Percentiles rank a stretch among this genome's conserved stretches.
Evolutionary conservation across 2,329 filamentous ascomycete species (phyloP).

Genomic region (Ophiostoma pallidulum): DNA sequence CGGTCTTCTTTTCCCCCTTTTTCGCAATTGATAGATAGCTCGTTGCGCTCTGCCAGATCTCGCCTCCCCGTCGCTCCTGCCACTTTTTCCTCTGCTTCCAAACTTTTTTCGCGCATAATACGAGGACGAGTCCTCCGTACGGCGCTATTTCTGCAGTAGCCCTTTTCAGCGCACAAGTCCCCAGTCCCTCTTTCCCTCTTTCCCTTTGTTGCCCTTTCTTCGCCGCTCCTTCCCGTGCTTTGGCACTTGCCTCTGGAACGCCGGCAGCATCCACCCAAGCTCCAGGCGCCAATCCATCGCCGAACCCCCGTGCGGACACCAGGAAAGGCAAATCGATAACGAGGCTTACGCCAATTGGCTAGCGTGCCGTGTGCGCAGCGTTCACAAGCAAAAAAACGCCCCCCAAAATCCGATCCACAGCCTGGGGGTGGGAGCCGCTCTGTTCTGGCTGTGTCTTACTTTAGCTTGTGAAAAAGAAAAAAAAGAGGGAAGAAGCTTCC

Average conservation of each 20-base stretch:
- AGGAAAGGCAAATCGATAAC: conserved; percentile 7
- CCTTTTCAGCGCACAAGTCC: no score
- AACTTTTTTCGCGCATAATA: no score
- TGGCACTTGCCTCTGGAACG: background rate
- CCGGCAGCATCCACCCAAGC: conserved; percentile 1
- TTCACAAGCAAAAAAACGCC: conserved; percentile 4
- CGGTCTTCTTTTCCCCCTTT: conserved; percentile 6
- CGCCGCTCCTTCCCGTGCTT: background rate
- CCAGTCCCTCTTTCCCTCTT: conserved; percentile 1
- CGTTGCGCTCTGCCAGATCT: no score
- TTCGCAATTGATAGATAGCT: no score
- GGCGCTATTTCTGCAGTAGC: no score
- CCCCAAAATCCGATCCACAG: background rate
- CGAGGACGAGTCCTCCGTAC: no score
- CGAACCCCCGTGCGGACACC: conserved; percentile 4
- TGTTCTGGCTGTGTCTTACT: background rate
- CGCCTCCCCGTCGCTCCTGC: no score
- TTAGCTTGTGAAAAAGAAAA: conserved; percentile 8
- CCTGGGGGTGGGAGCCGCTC: background rate
- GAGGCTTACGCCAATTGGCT: conserved; percentile 9
- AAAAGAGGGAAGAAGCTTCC: background rate
- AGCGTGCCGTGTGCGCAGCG: background rate
- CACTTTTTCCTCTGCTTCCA: no score
- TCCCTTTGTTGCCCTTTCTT: conserved; percentile 2
- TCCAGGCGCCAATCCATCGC: background rate